Conservation (phyloP, 1,139 yeast genomes). For the Pichia sp. region DNA sequence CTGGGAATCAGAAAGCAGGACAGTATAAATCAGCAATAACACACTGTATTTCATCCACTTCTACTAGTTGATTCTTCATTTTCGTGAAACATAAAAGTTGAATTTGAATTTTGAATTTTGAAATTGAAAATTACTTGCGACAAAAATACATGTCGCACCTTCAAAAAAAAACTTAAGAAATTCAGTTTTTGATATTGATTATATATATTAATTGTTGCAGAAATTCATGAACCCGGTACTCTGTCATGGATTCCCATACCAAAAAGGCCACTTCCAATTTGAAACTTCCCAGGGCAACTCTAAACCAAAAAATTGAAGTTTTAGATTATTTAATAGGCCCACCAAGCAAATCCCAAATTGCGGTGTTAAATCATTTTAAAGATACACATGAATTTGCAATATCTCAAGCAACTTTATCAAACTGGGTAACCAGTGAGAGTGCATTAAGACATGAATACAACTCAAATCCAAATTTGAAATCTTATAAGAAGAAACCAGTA, state of each 20-base stretch:
- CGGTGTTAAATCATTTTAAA: constrained; percentile 23
- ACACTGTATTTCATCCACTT: neutral
- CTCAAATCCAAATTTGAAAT: constrained; percentile 23
- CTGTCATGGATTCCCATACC: neutral
- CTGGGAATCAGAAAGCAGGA: too few species aligned
- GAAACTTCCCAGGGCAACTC: constrained; percentile 27
- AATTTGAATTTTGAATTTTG: too few species aligned
- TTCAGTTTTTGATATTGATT: neutral
- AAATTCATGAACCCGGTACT: neutral
- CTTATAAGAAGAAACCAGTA: constrained; percentile 27
- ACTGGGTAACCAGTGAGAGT: constrained; percentile 26
- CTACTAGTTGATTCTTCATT: neutral
- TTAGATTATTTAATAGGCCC: constrained; percentile 28
- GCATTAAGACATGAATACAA: constrained; percentile 19
- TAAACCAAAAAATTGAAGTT: constrained; percentile 28
- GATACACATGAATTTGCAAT: constrained; percentile 22
- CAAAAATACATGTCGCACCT: neutral
- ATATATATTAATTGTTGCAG: too few species aligned
- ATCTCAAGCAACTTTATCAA: constrained; percentile 31
- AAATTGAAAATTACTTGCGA: neutral
- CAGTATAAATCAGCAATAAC: neutral
- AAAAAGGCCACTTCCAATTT: neutral
- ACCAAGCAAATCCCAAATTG: constrained; percentile 24
- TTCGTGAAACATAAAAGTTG: too few species aligned
- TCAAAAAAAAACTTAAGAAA: neutral